Conservation (phyloP, 352 stramenopile species). For the Pythium sukuiense region DNA sequence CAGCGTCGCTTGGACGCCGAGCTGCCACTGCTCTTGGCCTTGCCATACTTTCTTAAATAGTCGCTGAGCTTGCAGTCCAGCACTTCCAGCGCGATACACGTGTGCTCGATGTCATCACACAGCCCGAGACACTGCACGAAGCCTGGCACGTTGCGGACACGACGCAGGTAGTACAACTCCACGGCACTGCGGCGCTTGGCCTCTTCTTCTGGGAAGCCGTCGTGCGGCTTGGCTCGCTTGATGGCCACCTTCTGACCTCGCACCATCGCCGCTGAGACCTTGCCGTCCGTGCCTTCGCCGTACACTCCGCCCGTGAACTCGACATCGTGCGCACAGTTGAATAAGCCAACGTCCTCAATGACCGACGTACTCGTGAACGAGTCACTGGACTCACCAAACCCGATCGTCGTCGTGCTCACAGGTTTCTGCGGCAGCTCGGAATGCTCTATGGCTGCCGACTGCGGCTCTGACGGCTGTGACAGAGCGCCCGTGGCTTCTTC, state of each 20-base stretch:
- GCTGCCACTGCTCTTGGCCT: slow-evolving; percentile 29
- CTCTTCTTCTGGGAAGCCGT: slow-evolving; percentile 72
- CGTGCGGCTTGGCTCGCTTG: slow-evolving; percentile 79
- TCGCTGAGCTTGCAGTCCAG: slow-evolving; percentile 89
- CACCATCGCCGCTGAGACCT: slow-evolving; percentile 75
- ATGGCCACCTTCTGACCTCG: slow-evolving; percentile 78
- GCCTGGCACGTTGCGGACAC: slow-evolving; percentile 70
- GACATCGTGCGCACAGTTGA: slow-evolving; percentile 80
- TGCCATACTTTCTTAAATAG: slow-evolving; percentile 73
- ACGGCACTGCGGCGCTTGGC: slow-evolving; percentile 78
- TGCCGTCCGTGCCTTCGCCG: slow-evolving; percentile 82
- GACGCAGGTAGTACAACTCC: slow-evolving; percentile 77
- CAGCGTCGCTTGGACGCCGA: slow-evolving; percentile 37
- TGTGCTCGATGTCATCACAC: slow-evolving; percentile 83
- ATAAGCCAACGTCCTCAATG: slow-evolving; percentile 82
- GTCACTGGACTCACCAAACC: slow-evolving; percentile 13
- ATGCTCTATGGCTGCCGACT: neutral
- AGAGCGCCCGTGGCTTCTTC: neutral
- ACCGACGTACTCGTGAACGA: slow-evolving; percentile 74
- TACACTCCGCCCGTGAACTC: slow-evolving; percentile 84
- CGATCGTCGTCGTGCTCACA: slow-evolving; percentile 7
- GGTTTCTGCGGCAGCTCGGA: neutral
- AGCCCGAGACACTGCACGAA: slow-evolving; percentile 83
- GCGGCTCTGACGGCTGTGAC: neutral
- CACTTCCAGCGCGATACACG: slow-evolving; percentile 84